These are phyloP conservation scores for Sporothrix euskadiensis DNA, from an alignment of 2,329 filamentous ascomycete species.

Conservation along the genomic window DNA sequence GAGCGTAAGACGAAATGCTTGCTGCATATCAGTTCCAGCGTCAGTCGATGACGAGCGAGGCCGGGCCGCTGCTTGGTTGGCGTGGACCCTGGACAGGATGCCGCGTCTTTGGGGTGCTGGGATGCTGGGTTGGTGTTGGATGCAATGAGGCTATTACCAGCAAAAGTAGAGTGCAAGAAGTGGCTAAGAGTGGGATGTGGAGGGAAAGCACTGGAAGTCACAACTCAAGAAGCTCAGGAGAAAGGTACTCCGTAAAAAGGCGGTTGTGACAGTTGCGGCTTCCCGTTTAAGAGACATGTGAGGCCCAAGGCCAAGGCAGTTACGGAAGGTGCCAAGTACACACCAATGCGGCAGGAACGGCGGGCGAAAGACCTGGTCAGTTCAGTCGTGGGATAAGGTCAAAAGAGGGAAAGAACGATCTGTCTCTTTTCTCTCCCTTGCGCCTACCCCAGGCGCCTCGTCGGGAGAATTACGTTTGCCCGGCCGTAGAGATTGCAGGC, in stretches of 20 bases:
- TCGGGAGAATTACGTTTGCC: background rate
- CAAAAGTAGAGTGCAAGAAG: background rate
- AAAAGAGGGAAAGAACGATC: background rate
- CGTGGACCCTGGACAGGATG: constrained; percentile 7
- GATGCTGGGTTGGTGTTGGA: background rate
- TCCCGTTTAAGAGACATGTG: constrained; percentile 3
- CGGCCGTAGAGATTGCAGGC: constrained; percentile 10
- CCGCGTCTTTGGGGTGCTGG: background rate
- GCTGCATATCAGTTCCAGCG: background rate
- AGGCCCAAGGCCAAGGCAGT: background rate
- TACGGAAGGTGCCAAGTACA: constrained; percentile 14
- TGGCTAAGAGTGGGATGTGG: background rate
- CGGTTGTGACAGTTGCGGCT: background rate
- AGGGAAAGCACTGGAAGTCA: background rate
- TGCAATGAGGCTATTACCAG: background rate
- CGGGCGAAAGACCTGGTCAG: background rate
- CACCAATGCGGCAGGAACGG: constrained; percentile 12
- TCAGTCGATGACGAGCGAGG: constrained; percentile 19
- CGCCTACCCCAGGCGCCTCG: background rate
- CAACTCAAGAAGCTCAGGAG: background rate
- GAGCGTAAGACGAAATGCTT: background rate
- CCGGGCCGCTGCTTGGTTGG: background rate
- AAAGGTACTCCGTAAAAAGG: too few relatives aligned
- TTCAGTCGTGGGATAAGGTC: background rate
- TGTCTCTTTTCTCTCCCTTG: background rate